Conservation (phyloP, 768 basidiomycete genomes). For the Rhizopogon vesiculosus region DNA sequence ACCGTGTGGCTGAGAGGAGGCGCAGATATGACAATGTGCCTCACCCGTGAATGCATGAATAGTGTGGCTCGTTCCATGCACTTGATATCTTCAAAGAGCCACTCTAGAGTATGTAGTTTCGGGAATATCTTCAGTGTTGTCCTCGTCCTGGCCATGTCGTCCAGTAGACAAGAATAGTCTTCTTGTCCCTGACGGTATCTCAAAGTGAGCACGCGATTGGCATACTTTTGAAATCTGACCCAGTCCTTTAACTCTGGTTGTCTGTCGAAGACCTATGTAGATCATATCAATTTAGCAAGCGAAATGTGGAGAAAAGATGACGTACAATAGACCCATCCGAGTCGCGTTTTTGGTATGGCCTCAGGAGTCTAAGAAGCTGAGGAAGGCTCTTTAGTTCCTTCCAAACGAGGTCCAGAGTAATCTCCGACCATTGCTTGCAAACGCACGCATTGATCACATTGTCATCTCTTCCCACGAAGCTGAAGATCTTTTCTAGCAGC, state of each 20-base stretch:
- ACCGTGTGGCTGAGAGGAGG: conserved; percentile 8
- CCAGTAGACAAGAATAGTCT: conserved; percentile 23
- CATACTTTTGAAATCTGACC: conserved; percentile 51
- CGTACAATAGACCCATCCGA: conserved; percentile 19
- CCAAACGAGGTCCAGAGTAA: conserved; percentile 58
- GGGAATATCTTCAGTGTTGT: conserved; percentile 51
- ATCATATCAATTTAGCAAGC: not conserved
- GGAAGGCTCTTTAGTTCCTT: conserved; percentile 42
- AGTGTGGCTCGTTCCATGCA: conserved; percentile 38
- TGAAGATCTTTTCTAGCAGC: conserved; percentile 53
- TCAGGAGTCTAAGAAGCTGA: conserved; percentile 44
- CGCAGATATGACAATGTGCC: conserved; percentile 29
- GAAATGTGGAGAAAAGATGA: conserved; percentile 1
- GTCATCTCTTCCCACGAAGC: conserved; percentile 34
- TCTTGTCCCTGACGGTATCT: conserved; percentile 9
- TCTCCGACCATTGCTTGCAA: conserved; percentile 55
- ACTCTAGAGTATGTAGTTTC: conserved; percentile 46
- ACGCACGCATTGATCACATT: conserved; percentile 47
- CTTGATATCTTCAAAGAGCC: conserved; percentile 28
- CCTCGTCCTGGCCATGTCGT: conserved; percentile 54
- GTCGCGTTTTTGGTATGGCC: conserved; percentile 31
- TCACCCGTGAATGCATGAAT: conserved; percentile 56
- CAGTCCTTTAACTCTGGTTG: conserved; percentile 46
- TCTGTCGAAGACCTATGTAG: conserved; percentile 34
- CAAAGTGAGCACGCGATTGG: conserved; percentile 40